Conservation (phyloP, 768 basidiomycete genomes). For the Asterophora lycoperdoides region DNA sequence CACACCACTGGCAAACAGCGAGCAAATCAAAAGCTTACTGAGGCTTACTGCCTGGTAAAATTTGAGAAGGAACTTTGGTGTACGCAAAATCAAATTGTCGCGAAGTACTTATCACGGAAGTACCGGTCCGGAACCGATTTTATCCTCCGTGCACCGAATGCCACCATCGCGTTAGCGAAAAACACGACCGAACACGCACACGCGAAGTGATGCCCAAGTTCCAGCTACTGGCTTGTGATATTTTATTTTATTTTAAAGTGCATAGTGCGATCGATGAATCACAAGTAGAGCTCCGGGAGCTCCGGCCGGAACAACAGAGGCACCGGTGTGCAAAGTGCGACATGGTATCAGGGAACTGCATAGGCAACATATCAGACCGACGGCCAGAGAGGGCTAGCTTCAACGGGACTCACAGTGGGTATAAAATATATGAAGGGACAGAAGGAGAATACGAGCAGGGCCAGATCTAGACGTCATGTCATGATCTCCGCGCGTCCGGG, state of each 20-base stretch:
- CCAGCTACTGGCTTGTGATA: neutral
- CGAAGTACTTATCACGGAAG: no score
- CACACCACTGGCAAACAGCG: no score
- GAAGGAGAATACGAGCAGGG: neutral
- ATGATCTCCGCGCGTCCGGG: conserved; percentile 9
- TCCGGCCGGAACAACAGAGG: conserved; percentile 4
- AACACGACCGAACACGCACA: no score
- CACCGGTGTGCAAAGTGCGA: neutral
- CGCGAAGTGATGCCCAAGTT: neutral
- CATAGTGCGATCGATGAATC: neutral
- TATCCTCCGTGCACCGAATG: no score
- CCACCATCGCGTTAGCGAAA: no score
- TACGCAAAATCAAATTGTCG: no score
- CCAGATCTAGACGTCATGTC: neutral
- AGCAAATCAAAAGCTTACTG: no score
- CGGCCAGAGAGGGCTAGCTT: neutral
- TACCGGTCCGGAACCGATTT: no score
- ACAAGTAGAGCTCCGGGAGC: neutral
- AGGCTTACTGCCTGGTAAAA: no score
- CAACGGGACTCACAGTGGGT: conserved; percentile 12
- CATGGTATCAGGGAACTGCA: conserved; percentile 12
- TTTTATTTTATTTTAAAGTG: neutral
- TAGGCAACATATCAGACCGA: neutral
- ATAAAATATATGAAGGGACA: conserved; percentile 1
- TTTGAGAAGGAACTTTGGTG: no score